Base-by-base conservation (phyloP, 805 yeast genomes). In the Clavispora carvajalis region DNA sequence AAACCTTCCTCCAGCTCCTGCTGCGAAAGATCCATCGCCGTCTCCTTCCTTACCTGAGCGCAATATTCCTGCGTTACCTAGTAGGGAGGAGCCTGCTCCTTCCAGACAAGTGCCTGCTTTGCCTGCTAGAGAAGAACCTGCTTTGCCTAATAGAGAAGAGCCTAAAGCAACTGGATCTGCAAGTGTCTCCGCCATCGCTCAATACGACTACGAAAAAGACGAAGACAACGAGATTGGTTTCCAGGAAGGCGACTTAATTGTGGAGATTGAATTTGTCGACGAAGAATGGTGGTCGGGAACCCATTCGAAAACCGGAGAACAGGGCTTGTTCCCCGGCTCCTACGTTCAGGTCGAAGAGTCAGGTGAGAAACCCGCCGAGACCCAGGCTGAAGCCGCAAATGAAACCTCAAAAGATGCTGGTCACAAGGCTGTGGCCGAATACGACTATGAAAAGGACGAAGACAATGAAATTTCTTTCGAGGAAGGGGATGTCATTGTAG, bases 361-460 rank as follows among this genome's bases (percentile, higher is more conserved):
- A 21, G 26, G 36, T 13, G 39, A 33, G 9, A 39, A 42, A n/a
- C 47, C 46, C 3, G 43, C 50, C 12, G 47, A 52, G 16, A 30
- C 49, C n/a, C 46, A 34, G 37, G 36, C 33, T 19, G 36, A 41
- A n/a, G 37, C 54, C 5, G 45, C 52, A 15, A 44, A 58, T 15
- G 50, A 53, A 22, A 57, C 40, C 41, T 52, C 4, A 12, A 24
- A 16, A 30, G 22, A 48, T 2, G 52, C 48, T 21, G 53, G 56
- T 7, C 51, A 64, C 17, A 55, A 73, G 31, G 93, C 90, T 2
- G 63, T 71, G 36, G 90, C 91, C 2, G 80, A 77, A 43, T 85
- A 74, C 59, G 85, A 81, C 52, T 90, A 91, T 59, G 95, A 84
- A 37, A 96, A 95, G 23, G 82, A 82, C 21, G 99, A 93, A 64